Evolutionary conservation across 306 rosid species (phyloP), one percentile per base, ranked within the genome.

Genomic region (Purshia tridentata): DNA sequence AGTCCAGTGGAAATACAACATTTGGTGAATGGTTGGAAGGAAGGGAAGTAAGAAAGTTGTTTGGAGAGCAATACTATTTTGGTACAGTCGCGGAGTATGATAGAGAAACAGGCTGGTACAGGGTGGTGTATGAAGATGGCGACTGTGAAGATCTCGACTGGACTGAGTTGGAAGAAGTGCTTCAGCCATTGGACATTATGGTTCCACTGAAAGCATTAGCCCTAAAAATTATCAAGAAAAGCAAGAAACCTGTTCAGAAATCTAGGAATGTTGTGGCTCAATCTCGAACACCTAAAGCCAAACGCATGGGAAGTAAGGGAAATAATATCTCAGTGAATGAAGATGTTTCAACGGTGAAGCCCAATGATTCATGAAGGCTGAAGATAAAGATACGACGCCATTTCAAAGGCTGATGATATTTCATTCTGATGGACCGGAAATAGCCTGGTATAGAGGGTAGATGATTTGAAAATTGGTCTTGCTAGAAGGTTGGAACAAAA

Each of bases 1-100:
- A 81, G 53, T 54, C 65, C 4, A 47, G 5, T 3, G 55, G 15
- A 54, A 66, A 72, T 66, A 77, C 73, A 10, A 74, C 75, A 67
- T 88, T 89, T 69, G 96, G 96, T 59, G 91, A 89, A 56, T 93
- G 96, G 94, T 77, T 91, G 50, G 88, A 82, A 77, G 98, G 98
- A 54, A 86, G 98, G 85, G 83, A 80, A 66, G 88, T 93, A n/a
- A 81, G 3, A 6, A 93, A 93, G 84, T 69, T 77, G 90, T 93
- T 93, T 56, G 88, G 78, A 70, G 89, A 82, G 53, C 78, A 76
- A 13, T 86, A 88, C 78, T 93, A 76, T 77, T 55, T 78, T 0
- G 97, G 98, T 9, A 46, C 41, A 15, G 90, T 93, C 46, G 79
- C 80, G 0, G 84, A 84, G 42, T 91, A 57, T 69, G 96, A 93